A percentile compares a stretch with the other conserved stretches of the same genome.
phyloP scores from a whole-genome alignment of 257 asterid species.

The Ballota nigra region DNA sequence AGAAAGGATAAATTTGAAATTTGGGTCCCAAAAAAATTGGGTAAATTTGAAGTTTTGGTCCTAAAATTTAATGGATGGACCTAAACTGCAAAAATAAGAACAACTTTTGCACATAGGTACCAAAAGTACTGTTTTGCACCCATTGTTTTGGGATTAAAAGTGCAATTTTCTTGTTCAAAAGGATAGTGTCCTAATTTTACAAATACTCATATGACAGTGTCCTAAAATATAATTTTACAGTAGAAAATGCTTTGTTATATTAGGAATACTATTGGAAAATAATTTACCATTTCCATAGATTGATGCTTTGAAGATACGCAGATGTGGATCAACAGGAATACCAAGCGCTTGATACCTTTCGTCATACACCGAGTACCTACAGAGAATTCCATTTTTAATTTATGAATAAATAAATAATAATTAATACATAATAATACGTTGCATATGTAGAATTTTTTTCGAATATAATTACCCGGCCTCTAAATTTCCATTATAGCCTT shows the following conservation, averaged over 20 bases:
- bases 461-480: constrained; percentile 16
- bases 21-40: too few relatives aligned
- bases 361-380: constrained; percentile 29
- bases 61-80: too few relatives aligned
- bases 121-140: too few relatives aligned
- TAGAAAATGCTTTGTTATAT: neutral
- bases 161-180: too few relatives aligned
- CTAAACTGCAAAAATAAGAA: too few relatives aligned
- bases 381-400: neutral
- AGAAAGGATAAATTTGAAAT: too few relatives aligned
- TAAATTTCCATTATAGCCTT: neutral
- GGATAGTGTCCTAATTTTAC: too few relatives aligned
- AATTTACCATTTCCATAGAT: constrained; percentile 14
- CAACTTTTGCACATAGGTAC: too few relatives aligned
- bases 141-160: too few relatives aligned
- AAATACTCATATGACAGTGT: too few relatives aligned
- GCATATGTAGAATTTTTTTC: neutral
- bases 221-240: neutral
- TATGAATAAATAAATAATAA: neutral
- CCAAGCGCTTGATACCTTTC: constrained; percentile 24
- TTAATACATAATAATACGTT: neutral
- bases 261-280: neutral
- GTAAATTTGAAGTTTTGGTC: too few relatives aligned
- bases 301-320: constrained; percentile 20
- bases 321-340: constrained; percentile 32